Evolutionary conservation across 306 rosid genomes (phyloP).

Genomic region (Pterocarpus santalinus): DNA sequence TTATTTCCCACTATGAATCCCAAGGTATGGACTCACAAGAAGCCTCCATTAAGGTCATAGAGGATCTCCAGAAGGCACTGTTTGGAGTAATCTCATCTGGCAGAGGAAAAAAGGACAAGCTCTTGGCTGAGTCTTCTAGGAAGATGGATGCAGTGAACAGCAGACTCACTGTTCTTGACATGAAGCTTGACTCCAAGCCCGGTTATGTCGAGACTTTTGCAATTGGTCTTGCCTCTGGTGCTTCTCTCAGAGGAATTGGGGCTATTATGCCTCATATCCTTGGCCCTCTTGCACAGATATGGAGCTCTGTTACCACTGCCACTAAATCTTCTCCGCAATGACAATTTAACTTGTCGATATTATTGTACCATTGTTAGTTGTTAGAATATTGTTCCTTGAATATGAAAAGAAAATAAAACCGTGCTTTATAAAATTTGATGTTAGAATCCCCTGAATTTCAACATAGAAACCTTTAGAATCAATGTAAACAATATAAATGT

Average conservation of each 20-base stretch:
- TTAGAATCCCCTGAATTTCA: background rate
- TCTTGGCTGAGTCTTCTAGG: slow-evolving; percentile 63
- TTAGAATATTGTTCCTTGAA: background rate
- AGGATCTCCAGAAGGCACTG: slow-evolving; percentile 84
- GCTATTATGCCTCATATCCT: slow-evolving; percentile 65
- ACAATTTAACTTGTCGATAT: background rate
- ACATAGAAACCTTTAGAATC: background rate
- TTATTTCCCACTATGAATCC: slow-evolving; percentile 83
- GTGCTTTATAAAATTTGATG: background rate
- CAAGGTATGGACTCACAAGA: slow-evolving; percentile 72
- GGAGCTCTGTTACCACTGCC: slow-evolving; percentile 63
- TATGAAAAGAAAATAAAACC: background rate
- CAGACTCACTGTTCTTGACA: slow-evolving; percentile 69
- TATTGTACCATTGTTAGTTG: background rate
- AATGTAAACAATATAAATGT: background rate
- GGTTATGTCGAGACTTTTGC: slow-evolving; percentile 70
- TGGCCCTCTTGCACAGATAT: slow-evolving; percentile 64
- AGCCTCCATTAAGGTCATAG: slow-evolving; percentile 86
- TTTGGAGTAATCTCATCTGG: slow-evolving; percentile 74
- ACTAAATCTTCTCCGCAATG: slow-evolving; percentile 57
- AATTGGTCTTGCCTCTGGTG: slow-evolving; percentile 80
- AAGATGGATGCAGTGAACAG: slow-evolving; percentile 65
- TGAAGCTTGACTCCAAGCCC: slow-evolving; percentile 90
- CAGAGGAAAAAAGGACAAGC: slow-evolving; percentile 68
- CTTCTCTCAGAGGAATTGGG: slow-evolving; percentile 65